Conservation (phyloP, 371 early-diverging fungal species). For the Globomyces sp. region DNA sequence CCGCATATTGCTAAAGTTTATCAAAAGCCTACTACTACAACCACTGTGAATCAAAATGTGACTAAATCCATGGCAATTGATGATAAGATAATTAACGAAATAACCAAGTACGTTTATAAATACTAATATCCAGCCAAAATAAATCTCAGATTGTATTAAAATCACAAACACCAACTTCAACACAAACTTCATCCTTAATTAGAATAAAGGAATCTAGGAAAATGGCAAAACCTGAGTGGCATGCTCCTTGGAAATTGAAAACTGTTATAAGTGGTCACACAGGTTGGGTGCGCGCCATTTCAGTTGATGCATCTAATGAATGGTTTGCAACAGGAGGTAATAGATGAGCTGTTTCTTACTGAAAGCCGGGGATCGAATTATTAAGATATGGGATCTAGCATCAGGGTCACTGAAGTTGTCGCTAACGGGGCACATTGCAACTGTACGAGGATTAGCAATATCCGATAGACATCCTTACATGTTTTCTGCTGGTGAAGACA, state of each 20-base stretch:
- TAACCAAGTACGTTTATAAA: too few species aligned
- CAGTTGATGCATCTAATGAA: slow-evolving; percentile 91
- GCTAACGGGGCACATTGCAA: slow-evolving; percentile 94
- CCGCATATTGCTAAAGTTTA: slow-evolving; percentile 34
- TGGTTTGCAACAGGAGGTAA: slow-evolving; percentile 92
- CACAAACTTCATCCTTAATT: slow-evolving; percentile 27
- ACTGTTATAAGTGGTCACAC: slow-evolving; percentile 95
- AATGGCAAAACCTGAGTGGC: slow-evolving; percentile 79
- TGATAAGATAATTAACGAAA: too few species aligned
- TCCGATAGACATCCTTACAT: slow-evolving; percentile 94
- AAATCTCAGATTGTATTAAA: too few species aligned
- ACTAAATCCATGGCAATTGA: neutral
- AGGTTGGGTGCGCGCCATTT: slow-evolving; percentile 93
- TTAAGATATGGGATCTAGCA: slow-evolving; percentile 98
- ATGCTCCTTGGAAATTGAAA: slow-evolving; percentile 99
- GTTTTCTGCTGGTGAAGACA: slow-evolving; percentile 96
- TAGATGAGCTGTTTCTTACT: too few species aligned
- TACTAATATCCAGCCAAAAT: too few species aligned
- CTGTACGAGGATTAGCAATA: slow-evolving; percentile 91
- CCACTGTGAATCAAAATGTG: neutral
- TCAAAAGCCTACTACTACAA: slow-evolving; percentile 23
- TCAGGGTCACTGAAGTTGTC: slow-evolving; percentile 93
- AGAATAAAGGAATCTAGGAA: slow-evolving; percentile 46
- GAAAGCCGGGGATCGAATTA: slow-evolving; percentile 86
- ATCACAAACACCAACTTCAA: too few species aligned